A percentile compares a stretch with the other conserved stretches of the same genome.
These are phyloP conservation scores for Heterobasidion occidentale DNA, from an alignment of 1,284 basidiomycete genomes.

Conservation along the genomic window DNA sequence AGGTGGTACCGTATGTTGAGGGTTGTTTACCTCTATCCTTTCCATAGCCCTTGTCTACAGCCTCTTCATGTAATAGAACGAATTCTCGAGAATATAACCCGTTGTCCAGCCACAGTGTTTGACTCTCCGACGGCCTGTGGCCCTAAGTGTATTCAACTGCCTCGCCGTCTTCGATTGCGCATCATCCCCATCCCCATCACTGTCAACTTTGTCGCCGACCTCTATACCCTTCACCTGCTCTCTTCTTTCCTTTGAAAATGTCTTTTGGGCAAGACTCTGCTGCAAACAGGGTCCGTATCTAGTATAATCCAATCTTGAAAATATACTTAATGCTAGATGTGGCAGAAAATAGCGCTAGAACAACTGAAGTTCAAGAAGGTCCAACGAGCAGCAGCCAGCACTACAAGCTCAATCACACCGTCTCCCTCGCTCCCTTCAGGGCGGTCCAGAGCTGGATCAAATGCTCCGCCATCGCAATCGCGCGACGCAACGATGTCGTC, in stretches of 20 bases:
- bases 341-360: constrained; percentile 50
- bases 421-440: constrained; percentile 1
- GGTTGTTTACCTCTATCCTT: background rate
- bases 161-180: background rate
- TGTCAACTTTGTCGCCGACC: too few relatives aligned
- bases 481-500: constrained; percentile 44
- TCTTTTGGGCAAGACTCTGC: constrained; percentile 30
- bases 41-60: background rate
- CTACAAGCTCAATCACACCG: constrained; percentile 19
- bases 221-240: too few relatives aligned
- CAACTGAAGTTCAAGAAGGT: constrained; percentile 51
- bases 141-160: constrained; percentile 17
- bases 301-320: constrained; percentile 9
- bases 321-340: background rate
- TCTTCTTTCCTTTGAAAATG: constrained; percentile 16
- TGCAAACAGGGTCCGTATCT: too few relatives aligned
- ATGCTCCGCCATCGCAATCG: constrained; percentile 27
- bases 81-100: constrained; percentile 9
- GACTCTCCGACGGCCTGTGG: constrained; percentile 44
- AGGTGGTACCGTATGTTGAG: too few relatives aligned
- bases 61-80: constrained; percentile 5
- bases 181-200: too few relatives aligned
- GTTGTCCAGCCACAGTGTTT: constrained; percentile 42
- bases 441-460: background rate
- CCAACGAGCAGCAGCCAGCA: constrained; percentile 22